Evolutionary conservation across 495 filamentous ascomycete species (phyloP), one percentile per base, ranked within the genome.

Genomic region (Usnea hakonensis): DNA sequence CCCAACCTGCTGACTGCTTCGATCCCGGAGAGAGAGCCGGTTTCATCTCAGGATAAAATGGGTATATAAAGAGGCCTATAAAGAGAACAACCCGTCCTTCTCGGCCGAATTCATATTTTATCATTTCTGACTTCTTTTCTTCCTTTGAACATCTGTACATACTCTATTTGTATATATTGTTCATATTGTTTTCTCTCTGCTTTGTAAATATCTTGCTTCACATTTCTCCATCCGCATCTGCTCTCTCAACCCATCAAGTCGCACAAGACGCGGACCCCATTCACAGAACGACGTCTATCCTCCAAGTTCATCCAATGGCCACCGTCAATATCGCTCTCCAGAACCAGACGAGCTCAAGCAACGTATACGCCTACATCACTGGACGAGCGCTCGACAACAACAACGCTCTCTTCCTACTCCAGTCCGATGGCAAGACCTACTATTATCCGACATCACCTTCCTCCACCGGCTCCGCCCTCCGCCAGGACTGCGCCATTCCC

Each of bases 351-450:
- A 72, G 73, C n/a, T 85, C 84, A 1, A 73, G 73, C 64, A 80
- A 73, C 32, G 83, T 86, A 28, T 89, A 82, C 68, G 88, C 83
- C n/a, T 89, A 87, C 65, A 79, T 90, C 64, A 90, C 85, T 1
- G 88, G 88, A 36, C 77, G 75, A 23, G 85, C 83, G 37, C 72
- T 87, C 50, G 81, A 86, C 69, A 79, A 82, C 23, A 77, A 80
- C 74, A 82, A 84, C 66, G 73, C 75, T 19, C 74, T 84, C 4
- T 79, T 85, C 57, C 75, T 90, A 26, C 76, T 91, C 41, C 77
- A 83, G 68, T 71, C 85, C 30, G 85, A 90, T 60, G 83, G 80
- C 62, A 75, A 71, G 40, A 81, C 78, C 9, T 69, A 75, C 30
- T 85, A 84, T 66, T 85, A 76, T 57, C 84, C 84, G 1, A 69